phyloP scores from a whole-genome alignment of 805 yeast species.

The Jamesozyma rosinii region DNA sequence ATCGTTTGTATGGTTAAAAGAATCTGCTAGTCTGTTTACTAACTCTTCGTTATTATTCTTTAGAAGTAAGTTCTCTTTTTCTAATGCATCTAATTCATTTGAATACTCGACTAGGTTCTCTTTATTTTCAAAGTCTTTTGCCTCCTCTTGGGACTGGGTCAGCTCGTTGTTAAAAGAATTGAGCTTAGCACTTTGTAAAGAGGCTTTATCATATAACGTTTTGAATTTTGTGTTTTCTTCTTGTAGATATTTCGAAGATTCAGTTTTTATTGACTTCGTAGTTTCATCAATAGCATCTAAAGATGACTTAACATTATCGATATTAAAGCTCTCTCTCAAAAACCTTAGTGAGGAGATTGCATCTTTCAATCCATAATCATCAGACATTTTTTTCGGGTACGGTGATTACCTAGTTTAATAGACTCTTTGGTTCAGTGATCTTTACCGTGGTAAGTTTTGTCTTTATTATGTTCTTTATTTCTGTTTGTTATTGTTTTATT shows the following conservation, averaged over 20 bases:
- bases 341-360: background rate
- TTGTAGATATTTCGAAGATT: slow-evolving; percentile 5
- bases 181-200: slow-evolving; percentile 5
- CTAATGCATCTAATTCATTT: slow-evolving; percentile 18
- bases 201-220: slow-evolving; percentile 7
- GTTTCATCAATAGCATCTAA: background rate
- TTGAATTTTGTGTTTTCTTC: slow-evolving; percentile 7
- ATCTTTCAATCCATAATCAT: background rate
- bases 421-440: no score
- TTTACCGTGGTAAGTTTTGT: no score
- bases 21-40: slow-evolving; percentile 7
- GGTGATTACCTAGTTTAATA: no score
- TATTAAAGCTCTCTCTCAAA: slow-evolving; percentile 1
- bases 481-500: background rate
- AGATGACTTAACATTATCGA: background rate
- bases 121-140: slow-evolving; percentile 10
- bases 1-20: background rate
- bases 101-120: slow-evolving; percentile 16
- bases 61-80: slow-evolving; percentile 13
- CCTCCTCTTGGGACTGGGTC: slow-evolving; percentile 9
- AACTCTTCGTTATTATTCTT: slow-evolving; percentile 17
- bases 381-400: background rate
- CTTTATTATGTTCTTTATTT: background rate
- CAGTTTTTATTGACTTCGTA: slow-evolving; percentile 2
- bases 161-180: slow-evolving; percentile 9